Base-by-base conservation (phyloP, 2,329 filamentous ascomycete species). In the Verticillium nonalfalfae region DNA sequence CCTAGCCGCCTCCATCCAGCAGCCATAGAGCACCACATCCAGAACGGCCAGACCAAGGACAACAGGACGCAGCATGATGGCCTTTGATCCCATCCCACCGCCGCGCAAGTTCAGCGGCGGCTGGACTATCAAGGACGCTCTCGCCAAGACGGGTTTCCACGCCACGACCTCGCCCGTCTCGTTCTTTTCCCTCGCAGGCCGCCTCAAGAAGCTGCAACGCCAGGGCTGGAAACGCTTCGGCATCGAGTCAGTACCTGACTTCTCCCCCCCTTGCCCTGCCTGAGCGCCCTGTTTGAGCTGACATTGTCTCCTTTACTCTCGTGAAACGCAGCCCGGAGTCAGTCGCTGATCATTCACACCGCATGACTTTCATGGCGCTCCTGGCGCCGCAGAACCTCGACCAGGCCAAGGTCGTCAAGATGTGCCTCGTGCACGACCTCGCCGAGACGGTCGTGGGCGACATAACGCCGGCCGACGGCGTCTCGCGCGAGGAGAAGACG, bases 381-480 rank as follows among this genome's bases (percentile, higher is more conserved):
- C 11, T 10, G 7, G 35, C 56, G 4, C 56, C 56, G n/a, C 21
- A 15, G 26, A 1, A 40, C 21, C 34, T 57, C 56, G 10, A 57
- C 56, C 15, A 38, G 56, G 15, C 34, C 34, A 59, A 36, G 38
- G 31, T 33, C 38, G 36, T 59, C 34, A 39, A 38, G 34, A 52
- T 59, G 34, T 59, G 31, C 36, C 45, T 56, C 15, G 34, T 56
- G 26, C 50, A 56, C 36, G 50, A 59, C 18, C 18, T 59, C 10
- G 45, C 58, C 14, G 58, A 59, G 34, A 31, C 45, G 21, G n/a
- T 59, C 33, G 18, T 59, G 9, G 50, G 58, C n/a, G 50, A 59
- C 26, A n/a, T 59, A 45, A 59, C 45, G 9, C 50, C 58, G 9
- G 38, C 21, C 18, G 26, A 26, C 34, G 50, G 50, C 21, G 45